Evolutionary conservation across 2,329 filamentous ascomycete genomes (phyloP).

Genomic region (Hypomyces perniciosus): DNA sequence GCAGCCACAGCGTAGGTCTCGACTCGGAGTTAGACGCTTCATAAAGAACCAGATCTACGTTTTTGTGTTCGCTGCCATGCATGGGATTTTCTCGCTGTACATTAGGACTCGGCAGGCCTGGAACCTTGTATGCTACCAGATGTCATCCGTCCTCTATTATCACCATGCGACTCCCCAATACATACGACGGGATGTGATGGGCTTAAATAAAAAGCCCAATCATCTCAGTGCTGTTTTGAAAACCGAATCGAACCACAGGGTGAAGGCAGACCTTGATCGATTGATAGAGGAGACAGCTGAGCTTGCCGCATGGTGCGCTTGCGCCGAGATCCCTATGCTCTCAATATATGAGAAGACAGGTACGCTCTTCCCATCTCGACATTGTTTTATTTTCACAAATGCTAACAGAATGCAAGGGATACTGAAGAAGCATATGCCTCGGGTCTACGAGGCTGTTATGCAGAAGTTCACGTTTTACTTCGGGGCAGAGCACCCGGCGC

Average conservation of each 20-base stretch:
- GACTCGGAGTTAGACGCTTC: constrained; percentile 55
- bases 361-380: constrained; percentile 34
- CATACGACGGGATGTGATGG: constrained; percentile 79
- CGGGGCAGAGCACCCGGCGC: constrained; percentile 63
- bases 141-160: constrained; percentile 81
- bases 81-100: constrained; percentile 82
- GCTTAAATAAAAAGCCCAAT: constrained; percentile 66
- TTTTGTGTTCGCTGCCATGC: constrained; percentile 62
- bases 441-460: constrained; percentile 72
- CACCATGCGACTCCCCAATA: constrained; percentile 93
- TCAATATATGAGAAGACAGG: constrained; percentile 91
- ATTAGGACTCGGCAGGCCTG: constrained; percentile 76
- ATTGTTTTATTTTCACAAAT: background rate
- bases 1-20: constrained; percentile 30
- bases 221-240: constrained; percentile 85
- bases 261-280: constrained; percentile 70
- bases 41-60: constrained; percentile 57
- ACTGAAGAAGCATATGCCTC: constrained; percentile 83
- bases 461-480: constrained; percentile 84
- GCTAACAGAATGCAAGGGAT: constrained; percentile 53
- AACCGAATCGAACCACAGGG: constrained; percentile 61
- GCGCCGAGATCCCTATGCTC: constrained; percentile 78
- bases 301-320: constrained; percentile 86
- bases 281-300: constrained; percentile 89
- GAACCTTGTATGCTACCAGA: constrained; percentile 68